Evolutionary conservation across 345 rosid species (phyloP).

Genomic region (Salix koriyanagi): DNA sequence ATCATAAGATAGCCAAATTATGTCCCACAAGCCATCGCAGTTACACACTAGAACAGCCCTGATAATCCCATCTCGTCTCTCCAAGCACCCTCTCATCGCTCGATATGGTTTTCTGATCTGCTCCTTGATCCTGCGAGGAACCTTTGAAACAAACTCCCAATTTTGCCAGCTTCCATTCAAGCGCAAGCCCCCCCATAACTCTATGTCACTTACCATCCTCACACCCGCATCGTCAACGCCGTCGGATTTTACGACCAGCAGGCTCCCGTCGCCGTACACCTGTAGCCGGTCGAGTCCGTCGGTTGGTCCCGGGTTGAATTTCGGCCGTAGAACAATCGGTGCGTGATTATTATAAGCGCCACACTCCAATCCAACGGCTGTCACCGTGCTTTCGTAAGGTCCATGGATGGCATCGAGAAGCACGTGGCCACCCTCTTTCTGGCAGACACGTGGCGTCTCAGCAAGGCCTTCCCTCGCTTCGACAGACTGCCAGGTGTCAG

Average conservation of each 20-base stretch:
- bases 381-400: conserved; percentile 41
- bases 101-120: conserved; percentile 41
- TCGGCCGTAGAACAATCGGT: conserved; percentile 42
- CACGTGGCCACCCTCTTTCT: conserved; percentile 10
- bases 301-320: conserved; percentile 17
- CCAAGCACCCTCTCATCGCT: conserved; percentile 66
- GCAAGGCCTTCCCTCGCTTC: conserved; percentile 24
- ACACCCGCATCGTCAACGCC: conserved; percentile 5
- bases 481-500: conserved; percentile 42
- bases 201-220: conserved; percentile 34
- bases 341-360: not conserved
- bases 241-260: conserved; percentile 43
- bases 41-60: conserved; percentile 56
- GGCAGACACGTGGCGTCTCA: not conserved
- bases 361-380: conserved; percentile 25
- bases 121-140: conserved; percentile 37
- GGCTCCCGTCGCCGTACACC: conserved; percentile 63
- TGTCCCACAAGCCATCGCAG: conserved; percentile 54
- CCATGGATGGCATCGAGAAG: conserved; percentile 47
- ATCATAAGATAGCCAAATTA: conserved; percentile 55
- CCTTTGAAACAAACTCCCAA: conserved; percentile 47
- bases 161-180: conserved; percentile 11
- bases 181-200: conserved; percentile 46
- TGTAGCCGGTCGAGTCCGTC: conserved; percentile 25
- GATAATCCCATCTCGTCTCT: conserved; percentile 41